Evolutionary conservation across 1,139 yeast genomes (phyloP), one percentile per base, ranked within the genome.

Genomic region (Blastobotrys raffinosifermentans): DNA sequence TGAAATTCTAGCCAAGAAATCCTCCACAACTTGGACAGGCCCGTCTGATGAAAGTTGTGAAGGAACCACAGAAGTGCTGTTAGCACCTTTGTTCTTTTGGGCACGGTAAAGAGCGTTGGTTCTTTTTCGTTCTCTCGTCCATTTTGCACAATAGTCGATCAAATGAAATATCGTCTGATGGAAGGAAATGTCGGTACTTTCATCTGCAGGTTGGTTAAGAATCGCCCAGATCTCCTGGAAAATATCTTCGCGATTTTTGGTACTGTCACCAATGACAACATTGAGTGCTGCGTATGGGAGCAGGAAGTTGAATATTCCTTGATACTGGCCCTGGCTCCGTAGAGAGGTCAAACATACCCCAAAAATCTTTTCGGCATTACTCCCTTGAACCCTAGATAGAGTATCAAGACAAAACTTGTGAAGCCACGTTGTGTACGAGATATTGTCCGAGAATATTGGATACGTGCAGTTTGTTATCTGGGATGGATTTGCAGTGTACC

Each of bases 121-220:
- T 16, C 46, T 44, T 21, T 48, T 46, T 34, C 65, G 55, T 4
- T 72, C 66, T 14, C 69, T 53, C 6, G 69, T 55, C 95, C 96
- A 87, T 47, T 83, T 85, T 44, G 80, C 77, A 43, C 89, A 74
- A 54, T 89, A 87, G 53, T 93, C 98, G 26, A 89, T 64, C 2
- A 89, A 77, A 22, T 78, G 75, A 51, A 91, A 85, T 0, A 89
- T 72, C 0, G 86, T 69, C 44, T 82, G 82, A 51, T 77, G 80
- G 46, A 86, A 80, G 36, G 75, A 66, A 32, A 35, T 40, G 29
- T 41, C 51, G 32, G 75, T 77, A 19, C 77, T 75, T 13, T 73
- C 34, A 14, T 70, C 4, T 69, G 57, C 1, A 61, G 51, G 10
- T 4, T 67, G 67, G 25, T 73, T 61, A 38, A 89, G 65, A 9